Evolutionary conservation across 164 flowering plant species (phyloP).

Genomic region (Platanus orientalis): DNA sequence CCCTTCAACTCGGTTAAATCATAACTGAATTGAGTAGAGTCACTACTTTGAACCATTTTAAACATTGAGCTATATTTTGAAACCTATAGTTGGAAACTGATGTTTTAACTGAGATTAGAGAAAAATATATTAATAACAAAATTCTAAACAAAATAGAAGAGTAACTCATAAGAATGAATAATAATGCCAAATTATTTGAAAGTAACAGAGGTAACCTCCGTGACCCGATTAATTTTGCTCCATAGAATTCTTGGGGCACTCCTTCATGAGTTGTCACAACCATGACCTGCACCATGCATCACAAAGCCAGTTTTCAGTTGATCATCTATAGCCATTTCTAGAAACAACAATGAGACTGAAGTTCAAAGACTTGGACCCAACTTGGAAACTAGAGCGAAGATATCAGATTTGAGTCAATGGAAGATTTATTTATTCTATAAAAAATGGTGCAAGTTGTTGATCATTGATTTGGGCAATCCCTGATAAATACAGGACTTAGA

Average conservation of each 20-base stretch:
- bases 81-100: not conserved
- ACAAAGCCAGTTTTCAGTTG: slow-evolving; percentile 9
- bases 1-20: not conserved
- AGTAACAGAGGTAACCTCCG: slow-evolving; percentile 47
- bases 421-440: not conserved
- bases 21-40: not conserved
- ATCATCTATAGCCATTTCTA: not conserved
- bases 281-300: slow-evolving; percentile 58
- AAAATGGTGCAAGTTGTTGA: not conserved
- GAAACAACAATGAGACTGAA: not conserved
- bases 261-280: slow-evolving; percentile 99
- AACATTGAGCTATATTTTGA: not conserved
- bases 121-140: not conserved
- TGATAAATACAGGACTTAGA: not conserved
- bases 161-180: not conserved
- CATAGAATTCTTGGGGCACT: slow-evolving; percentile 88
- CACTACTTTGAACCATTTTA: not conserved
- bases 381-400: not conserved
- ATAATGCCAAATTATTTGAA: not conserved
- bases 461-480: not conserved
- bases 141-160: not conserved
- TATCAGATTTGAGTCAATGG: not conserved
- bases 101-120: not conserved
- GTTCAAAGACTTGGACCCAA: not conserved
- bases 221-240: slow-evolving; percentile 90